Base-by-base conservation (phyloP, 352 stramenopile genomes). In the Blastocystis sp. region DNA sequence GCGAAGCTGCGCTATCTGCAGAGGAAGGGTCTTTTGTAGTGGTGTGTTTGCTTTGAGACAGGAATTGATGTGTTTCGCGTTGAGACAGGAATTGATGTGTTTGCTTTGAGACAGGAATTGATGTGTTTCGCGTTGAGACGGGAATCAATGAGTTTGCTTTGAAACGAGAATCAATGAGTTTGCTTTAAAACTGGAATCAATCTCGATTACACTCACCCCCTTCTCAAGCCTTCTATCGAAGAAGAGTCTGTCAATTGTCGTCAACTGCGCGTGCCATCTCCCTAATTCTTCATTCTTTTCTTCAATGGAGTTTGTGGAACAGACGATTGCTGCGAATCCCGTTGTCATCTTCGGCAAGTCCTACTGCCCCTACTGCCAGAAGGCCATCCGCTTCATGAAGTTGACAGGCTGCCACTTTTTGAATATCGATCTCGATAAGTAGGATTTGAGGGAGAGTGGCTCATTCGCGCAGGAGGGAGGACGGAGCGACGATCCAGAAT, bases 301-400 rank as follows among this genome's bases (percentile, higher is more conserved):
- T 80, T 62, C 0, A 45, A 90, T 90, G 81, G 66, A 90, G 29
- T 90, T 88, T 55, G 31, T 90, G 0, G 88, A 88, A 41, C 51
- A 31, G 12, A 90, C 81, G n/a, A 80, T 92, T 80, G 79, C 39
- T 29, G 62, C 35, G 24, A 92, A 97, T 90, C 95, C 94, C 37
- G 94, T 98, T 37, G 94, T 98, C 29, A 94, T 98, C 61, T 96
- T 98, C 82, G 96, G 94, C 16, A 97, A 98, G 91, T 93, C 94
- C 24, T 95, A 96, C 90, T 98, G 96, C 67, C 93, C 95, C 1
- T 96, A 97, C 91, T 98, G 96, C 90, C 93, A 92, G 51, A 91
- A 94, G 63, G 93, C 97, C 4, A 96, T 98, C 80, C 90, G 93
- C 74, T 91, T 94, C 92, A 92, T 98, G 91, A 82, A 91, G 26